Base-by-base conservation (phyloP, 2,329 filamentous ascomycete genomes). In the Didymella glomerata region DNA sequence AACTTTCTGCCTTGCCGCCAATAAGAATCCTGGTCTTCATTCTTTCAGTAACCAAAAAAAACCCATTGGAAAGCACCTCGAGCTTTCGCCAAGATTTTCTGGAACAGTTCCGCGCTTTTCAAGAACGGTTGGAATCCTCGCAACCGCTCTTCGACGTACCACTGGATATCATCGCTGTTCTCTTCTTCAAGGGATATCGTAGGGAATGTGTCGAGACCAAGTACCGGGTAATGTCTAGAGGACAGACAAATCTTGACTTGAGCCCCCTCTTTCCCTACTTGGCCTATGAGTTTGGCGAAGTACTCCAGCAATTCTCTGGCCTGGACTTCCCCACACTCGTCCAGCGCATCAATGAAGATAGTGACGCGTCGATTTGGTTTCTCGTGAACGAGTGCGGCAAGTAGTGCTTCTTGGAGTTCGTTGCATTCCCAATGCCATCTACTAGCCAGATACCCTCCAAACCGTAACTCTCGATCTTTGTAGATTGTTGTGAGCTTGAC, bases 301-400 rank as follows among this genome's bases (percentile, higher is more conserved):
- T 53, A 53, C 1, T 2, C 16, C 22, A 53, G 10, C 2, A 53
- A 6, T 3, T 18, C 7, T 16, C 24, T 46, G 2, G 28, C 50
- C 20, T 20, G 10, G 0, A 1, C 27, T 24, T 52, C 40, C 2
- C 49, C 49, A 10, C 18, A 52, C 11, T 52, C 40, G n/a, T 52
- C 49, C 1, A 52, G 28, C 2, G 49, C 49, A 14, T 52, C 49
- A 14, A 52, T 8, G 16, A 52, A 45, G 4, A 52, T 36, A 4
- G 11, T 28, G 10, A 52, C n/a, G 0, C n/a, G 16, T 18, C n/a
- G 30, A 18, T 38, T 2, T 3, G 3, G 32, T 18, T n/a, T n/a
- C n/a, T n/a, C n/a, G n/a, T n/a, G n/a, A n/a, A n/a, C n/a, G n/a
- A n/a, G n/a, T n/a, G n/a, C n/a, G n/a, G n/a, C n/a, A n/a, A n/a